These are phyloP conservation scores for Euphrasia confusa DNA, from an alignment of 257 asterid species.

Conservation along the genomic window DNA sequence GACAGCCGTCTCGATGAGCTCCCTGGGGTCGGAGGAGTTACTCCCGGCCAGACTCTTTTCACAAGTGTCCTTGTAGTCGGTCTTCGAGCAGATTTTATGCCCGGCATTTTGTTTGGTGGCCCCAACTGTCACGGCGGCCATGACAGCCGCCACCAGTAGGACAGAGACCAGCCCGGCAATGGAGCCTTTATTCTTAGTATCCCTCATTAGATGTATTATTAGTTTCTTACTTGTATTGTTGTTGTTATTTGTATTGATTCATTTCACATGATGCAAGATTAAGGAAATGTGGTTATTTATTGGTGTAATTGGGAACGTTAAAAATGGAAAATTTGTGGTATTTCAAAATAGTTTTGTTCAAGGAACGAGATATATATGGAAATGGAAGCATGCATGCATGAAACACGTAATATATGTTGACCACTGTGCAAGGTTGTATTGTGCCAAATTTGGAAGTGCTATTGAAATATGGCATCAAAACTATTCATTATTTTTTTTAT, in stretches of 20 bases:
- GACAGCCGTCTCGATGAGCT: slow-evolving; percentile 47
- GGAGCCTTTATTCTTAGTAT: too few relatives aligned
- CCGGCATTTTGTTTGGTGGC: neutral
- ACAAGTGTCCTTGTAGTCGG: slow-evolving; percentile 56
- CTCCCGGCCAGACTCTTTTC: slow-evolving; percentile 40
- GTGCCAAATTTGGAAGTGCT: too few relatives aligned
- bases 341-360: too few relatives aligned
- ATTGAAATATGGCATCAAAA: too few relatives aligned
- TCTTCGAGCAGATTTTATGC: slow-evolving; percentile 37
- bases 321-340: neutral
- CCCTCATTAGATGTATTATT: neutral
- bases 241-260: too few relatives aligned
- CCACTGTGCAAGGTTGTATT: too few relatives aligned
- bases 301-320: neutral
- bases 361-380: too few relatives aligned
- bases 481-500: too few relatives aligned
- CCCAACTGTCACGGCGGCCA: slow-evolving; percentile 2
- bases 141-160: slow-evolving; percentile 16
- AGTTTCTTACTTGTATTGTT: too few relatives aligned
- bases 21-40: slow-evolving; percentile 48
- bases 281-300: neutral
- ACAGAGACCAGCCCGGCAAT: neutral
- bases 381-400: too few relatives aligned
- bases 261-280: too few relatives aligned
- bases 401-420: too few relatives aligned